A percentile compares a stretch with the other conserved stretches of the same genome.
phyloP scores from a whole-genome alignment of 345 rosid genomes.

The Citrus unshiu region DNA sequence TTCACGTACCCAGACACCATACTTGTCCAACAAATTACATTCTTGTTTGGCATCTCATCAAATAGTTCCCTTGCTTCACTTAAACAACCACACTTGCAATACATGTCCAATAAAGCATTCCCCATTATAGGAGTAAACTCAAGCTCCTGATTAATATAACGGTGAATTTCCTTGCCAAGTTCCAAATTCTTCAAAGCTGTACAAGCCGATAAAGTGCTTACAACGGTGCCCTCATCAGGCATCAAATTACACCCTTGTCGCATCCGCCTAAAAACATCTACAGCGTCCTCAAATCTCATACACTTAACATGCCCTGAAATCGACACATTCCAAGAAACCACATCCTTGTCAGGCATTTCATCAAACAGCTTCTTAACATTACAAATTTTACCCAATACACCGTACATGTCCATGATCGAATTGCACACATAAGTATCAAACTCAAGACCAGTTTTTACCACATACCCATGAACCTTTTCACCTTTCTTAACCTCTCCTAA shows the following conservation, averaged over 20 bases:
- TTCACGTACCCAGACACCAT: slow-evolving; percentile 3
- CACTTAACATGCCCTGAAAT: background rate
- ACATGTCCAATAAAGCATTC: slow-evolving; percentile 5
- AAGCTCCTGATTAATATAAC: background rate
- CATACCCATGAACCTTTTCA: slow-evolving; percentile 7
- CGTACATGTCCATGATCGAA: background rate
- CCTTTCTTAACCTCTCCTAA: background rate
- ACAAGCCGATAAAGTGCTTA: slow-evolving; percentile 1
- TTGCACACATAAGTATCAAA: slow-evolving; percentile 1
- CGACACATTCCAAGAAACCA: slow-evolving; percentile 6
- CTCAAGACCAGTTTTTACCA: slow-evolving; percentile 1
- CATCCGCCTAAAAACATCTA: background rate
- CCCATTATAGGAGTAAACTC: slow-evolving; percentile 5
- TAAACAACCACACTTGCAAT: background rate
- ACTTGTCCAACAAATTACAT: slow-evolving; percentile 10
- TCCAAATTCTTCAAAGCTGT: slow-evolving; percentile 1
- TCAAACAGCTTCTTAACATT: background rate
- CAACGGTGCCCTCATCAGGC: slow-evolving; percentile 6
- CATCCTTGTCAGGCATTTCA: slow-evolving; percentile 1
- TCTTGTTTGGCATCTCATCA: slow-evolving; percentile 4
- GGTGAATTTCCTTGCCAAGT: background rate
- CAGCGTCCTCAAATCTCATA: background rate
- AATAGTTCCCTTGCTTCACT: background rate
- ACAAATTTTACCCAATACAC: background rate
- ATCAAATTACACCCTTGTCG: background rate